Evolutionary conservation across 257 asterid genomes (phyloP).

Genomic region (Thymus quinquecostatus): DNA sequence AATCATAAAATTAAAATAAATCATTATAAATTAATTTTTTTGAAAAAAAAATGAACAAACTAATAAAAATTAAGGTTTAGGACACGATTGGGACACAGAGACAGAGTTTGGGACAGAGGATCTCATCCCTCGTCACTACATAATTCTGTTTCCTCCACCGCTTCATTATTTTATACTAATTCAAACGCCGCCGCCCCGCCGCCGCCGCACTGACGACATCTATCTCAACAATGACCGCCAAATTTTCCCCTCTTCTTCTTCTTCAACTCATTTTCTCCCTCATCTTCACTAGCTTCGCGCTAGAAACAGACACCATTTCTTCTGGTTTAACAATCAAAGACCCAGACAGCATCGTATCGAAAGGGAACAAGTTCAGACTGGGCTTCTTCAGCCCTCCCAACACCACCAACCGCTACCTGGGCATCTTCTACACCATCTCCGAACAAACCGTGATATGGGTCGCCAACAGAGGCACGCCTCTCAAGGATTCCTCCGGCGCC

Average conservation of each 20-base stretch:
- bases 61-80: no score
- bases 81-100: no score
- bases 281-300: constrained; percentile 11
- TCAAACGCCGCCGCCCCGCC: neutral
- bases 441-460: constrained; percentile 41
- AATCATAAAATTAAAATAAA: no score
- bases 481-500: constrained; percentile 34
- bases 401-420: constrained; percentile 51
- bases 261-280: constrained; percentile 14
- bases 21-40: no score
- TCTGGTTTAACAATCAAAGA: constrained; percentile 28
- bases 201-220: no score
- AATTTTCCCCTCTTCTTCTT: neutral
- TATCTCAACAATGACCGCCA: constrained; percentile 1
- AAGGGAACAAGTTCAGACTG: constrained; percentile 27
- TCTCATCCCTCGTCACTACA: no score
- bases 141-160: neutral
- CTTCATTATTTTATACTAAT: neutral
- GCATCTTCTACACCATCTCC: constrained; percentile 40
- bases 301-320: constrained; percentile 40
- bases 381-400: constrained; percentile 49
- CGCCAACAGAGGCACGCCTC: constrained; percentile 45
- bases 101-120: no score
- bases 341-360: constrained; percentile 33
- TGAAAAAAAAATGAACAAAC: no score